Evolutionary conservation across 331 rosid species (phyloP).

Genomic region (Telfairia occidentalis): DNA sequence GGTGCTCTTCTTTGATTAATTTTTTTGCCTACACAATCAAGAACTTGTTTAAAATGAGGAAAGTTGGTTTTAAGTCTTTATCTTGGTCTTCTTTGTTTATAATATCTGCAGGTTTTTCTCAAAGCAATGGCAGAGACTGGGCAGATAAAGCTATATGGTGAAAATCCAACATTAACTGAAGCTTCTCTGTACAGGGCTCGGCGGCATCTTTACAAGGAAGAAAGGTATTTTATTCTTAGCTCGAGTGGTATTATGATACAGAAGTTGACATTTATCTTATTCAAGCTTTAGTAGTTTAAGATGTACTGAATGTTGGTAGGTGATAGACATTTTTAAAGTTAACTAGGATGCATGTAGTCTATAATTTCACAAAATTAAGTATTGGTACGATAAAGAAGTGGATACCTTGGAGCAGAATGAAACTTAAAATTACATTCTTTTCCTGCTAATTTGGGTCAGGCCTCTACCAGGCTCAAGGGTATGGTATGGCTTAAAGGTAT

Average conservation of each 20-base stretch:
- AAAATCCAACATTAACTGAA: conserved; percentile 82
- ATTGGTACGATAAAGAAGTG: neutral
- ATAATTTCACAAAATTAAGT: neutral
- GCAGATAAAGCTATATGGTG: conserved; percentile 76
- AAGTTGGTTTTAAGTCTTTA: conserved; percentile 11
- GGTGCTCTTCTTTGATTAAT: neutral
- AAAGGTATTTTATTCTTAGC: conserved; percentile 41
- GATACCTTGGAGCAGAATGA: neutral
- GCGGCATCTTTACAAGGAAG: conserved; percentile 85
- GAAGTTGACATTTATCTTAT: neutral
- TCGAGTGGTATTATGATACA: neutral
- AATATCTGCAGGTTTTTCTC: conserved; percentile 62
- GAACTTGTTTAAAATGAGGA: neutral
- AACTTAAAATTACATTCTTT: neutral
- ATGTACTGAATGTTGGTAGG: neutral
- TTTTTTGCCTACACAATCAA: neutral
- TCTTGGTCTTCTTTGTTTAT: conserved; percentile 6
- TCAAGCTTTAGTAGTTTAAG: neutral
- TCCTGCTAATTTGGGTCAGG: neutral
- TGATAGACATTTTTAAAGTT: neutral
- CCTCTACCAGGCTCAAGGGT: neutral
- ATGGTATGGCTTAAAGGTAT: neutral
- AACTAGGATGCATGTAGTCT: neutral
- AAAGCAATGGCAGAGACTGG: conserved; percentile 99
- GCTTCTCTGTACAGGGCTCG: conserved; percentile 90